These are phyloP conservation scores for Russula earlei DNA, from an alignment of 768 basidiomycete species.

Conservation along the genomic window DNA sequence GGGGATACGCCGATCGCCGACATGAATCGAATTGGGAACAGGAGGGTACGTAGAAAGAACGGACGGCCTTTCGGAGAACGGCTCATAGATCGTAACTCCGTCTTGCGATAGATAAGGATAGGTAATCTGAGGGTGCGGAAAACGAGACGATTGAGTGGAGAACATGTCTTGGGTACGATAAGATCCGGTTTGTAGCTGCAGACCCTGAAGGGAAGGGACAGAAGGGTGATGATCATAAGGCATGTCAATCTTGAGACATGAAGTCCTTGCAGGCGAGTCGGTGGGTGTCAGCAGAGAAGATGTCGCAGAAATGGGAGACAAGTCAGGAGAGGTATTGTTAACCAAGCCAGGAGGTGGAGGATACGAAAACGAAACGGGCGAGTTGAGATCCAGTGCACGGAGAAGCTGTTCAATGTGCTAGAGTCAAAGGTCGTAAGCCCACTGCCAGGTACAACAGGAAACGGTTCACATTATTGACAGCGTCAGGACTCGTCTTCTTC, in stretches of 20 bases:
- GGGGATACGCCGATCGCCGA: conserved; percentile 28
- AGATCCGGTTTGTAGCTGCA: conserved; percentile 39
- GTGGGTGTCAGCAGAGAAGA: conserved; percentile 68
- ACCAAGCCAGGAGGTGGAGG: conserved; percentile 35
- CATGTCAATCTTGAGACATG: conserved; percentile 46
- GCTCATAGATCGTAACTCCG: conserved; percentile 41
- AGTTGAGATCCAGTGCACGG: conserved; percentile 70
- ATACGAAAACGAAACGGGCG: conserved; percentile 42
- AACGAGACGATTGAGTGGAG: conserved; percentile 10
- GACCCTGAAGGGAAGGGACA: conserved; percentile 27
- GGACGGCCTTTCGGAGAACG: conserved; percentile 38
- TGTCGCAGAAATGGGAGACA: conserved; percentile 63
- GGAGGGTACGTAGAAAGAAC: conserved; percentile 31
- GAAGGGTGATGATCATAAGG: conserved; percentile 38
- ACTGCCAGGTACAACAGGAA: conserved; percentile 18
- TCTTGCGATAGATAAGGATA: conserved; percentile 16
- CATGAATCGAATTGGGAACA: conserved; percentile 27
- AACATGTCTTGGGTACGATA: conserved; percentile 26
- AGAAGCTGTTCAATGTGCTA: conserved; percentile 77
- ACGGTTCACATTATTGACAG: conserved; percentile 43
- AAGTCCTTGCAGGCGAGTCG: conserved; percentile 57
- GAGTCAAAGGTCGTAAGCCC: conserved; percentile 19
- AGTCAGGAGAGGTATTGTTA: conserved; percentile 48
- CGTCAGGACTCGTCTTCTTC: conserved; percentile 49
- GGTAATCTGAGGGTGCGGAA: conserved; percentile 4